Evolutionary conservation across 148 eudicot species (phyloP).

Genomic region (Rhododendron ferrugineum): DNA sequence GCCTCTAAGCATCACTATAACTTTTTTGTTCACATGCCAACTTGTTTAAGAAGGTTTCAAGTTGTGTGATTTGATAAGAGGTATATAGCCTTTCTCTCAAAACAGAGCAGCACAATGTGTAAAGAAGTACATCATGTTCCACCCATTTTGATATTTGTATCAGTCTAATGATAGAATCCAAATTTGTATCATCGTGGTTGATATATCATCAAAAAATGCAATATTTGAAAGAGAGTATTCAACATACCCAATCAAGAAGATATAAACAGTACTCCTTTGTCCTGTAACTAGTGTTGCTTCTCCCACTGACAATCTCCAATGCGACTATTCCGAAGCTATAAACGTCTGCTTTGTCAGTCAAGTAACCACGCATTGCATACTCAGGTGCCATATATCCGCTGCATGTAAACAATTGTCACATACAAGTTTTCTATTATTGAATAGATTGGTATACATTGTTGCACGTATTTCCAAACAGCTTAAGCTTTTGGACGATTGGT

Average conservation of each 20-base stretch:
- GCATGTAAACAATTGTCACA: slow-evolving; percentile 3
- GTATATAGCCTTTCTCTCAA: neutral
- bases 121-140: no score
- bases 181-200: neutral
- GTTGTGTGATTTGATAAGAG: neutral
- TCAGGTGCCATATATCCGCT: slow-evolving; percentile 38
- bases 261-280: slow-evolving; percentile 20
- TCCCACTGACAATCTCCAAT: slow-evolving; percentile 37
- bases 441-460: no score
- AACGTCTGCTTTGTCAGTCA: slow-evolving; percentile 42
- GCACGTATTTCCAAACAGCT: no score
- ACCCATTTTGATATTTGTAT: neutral
- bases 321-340: slow-evolving; percentile 40
- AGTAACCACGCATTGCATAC: slow-evolving; percentile 27
- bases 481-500: no score
- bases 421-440: neutral
- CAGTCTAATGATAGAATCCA: neutral
- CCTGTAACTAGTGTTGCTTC: slow-evolving; percentile 22
- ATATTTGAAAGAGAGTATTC: neutral
- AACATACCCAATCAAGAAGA: slow-evolving; percentile 39
- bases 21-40: neutral
- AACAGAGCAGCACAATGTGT: neutral
- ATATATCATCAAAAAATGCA: neutral
- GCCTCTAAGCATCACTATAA: neutral
- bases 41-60: neutral